These are phyloP conservation scores for Penicillium sp. DNA, from an alignment of 2,329 filamentous ascomycete species.

Conservation along the genomic window DNA sequence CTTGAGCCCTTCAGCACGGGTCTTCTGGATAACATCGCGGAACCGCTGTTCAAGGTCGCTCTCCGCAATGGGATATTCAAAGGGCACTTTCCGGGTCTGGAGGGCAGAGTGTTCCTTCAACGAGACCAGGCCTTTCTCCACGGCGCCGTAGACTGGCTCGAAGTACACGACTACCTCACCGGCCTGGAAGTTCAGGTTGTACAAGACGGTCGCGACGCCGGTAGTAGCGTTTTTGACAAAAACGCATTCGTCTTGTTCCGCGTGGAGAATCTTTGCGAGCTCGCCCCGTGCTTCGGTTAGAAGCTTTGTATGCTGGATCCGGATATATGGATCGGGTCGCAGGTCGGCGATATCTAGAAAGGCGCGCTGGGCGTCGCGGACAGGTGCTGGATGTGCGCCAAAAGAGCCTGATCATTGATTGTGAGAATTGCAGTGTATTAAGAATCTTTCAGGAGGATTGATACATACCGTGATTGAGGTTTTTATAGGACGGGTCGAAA, in stretches of 20 bases:
- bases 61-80: constrained; percentile 71
- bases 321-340: constrained; percentile 74
- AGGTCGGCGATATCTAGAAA: constrained; percentile 70
- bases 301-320: constrained; percentile 63
- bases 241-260: constrained; percentile 66
- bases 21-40: constrained; percentile 56
- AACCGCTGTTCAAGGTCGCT: constrained; percentile 66
- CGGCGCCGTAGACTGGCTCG: constrained; percentile 74
- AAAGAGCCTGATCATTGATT: constrained; percentile 61
- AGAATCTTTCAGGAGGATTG: accelerated
- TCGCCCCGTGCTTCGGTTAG: constrained; percentile 67
- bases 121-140: constrained; percentile 72
- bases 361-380: constrained; percentile 62
- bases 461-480: constrained; percentile 73
- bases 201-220: constrained; percentile 70
- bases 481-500: constrained; percentile 68
- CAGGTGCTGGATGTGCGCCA: constrained; percentile 68
- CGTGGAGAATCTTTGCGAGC: constrained; percentile 67
- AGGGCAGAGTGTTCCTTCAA: constrained; percentile 67
- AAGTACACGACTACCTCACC: constrained; percentile 79
- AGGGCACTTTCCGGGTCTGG: constrained; percentile 56
- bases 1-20: constrained; percentile 60
- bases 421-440: background rate
- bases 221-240: constrained; percentile 81
- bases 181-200: constrained; percentile 67